A percentile compares a stretch with the other conserved stretches of the same genome.
Evolutionary conservation across 2,329 filamentous ascomycete species (phyloP).

Genomic region (Grosmannia serpens): DNA sequence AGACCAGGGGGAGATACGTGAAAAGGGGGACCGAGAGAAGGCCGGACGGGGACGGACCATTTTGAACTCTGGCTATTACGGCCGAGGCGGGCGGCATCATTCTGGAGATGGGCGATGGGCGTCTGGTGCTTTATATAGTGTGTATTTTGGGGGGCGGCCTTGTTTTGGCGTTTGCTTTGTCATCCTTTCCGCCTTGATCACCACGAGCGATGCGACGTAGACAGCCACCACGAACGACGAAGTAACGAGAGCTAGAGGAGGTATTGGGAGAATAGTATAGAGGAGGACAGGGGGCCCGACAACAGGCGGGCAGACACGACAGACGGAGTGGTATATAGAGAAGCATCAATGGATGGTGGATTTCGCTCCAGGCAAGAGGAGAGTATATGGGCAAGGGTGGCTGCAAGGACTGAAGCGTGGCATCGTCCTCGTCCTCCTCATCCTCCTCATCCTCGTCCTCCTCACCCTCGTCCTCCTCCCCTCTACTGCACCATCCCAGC

Average conservation of each 20-base stretch:
- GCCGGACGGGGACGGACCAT: not conserved
- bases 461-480: not conserved
- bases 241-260: not conserved
- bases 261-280: not conserved
- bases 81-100: not conserved
- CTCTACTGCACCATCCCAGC: not conserved
- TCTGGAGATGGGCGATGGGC: not conserved
- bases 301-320: no score
- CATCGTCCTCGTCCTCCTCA: not conserved
- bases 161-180: not conserved
- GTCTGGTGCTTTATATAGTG: not conserved
- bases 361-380: not conserved
- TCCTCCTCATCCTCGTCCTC: not conserved
- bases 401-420: no score
- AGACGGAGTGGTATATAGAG: no score
- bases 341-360: no score
- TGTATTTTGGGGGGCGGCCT: not conserved
- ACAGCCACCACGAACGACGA: not conserved
- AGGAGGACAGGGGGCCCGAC: not conserved
- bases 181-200: not conserved
- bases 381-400: not conserved
- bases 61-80: not conserved
- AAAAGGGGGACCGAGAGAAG: not conserved
- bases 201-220: not conserved
- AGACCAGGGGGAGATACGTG: not conserved